Percentiles rank a stretch among this genome's conserved stretches.
Evolutionary conservation across 805 yeast genomes (phyloP).

Genomic region (Lipomyces mesembrius): DNA sequence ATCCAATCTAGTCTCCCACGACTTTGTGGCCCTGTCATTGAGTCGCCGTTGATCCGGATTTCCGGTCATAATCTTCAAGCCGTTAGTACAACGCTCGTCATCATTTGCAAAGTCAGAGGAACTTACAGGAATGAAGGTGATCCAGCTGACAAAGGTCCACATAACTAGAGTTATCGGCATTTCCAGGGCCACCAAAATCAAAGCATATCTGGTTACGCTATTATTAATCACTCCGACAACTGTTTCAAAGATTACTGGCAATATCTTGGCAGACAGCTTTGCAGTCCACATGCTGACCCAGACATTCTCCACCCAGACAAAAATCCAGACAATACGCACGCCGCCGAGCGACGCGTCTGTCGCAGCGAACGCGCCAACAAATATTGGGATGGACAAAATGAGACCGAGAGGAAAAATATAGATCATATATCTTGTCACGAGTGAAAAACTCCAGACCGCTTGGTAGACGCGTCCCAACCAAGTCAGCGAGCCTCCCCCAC

Average conservation of each 20-base stretch:
- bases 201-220: conserved; percentile 42
- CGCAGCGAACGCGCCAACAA: conserved; percentile 47
- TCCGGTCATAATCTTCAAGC: conserved; percentile 26
- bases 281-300: conserved; percentile 49
- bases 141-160: conserved; percentile 47
- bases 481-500: conserved; percentile 2
- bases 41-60: conserved; percentile 30
- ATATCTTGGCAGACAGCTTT: conserved; percentile 45
- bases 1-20: conserved; percentile 47
- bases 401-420: conserved; percentile 49
- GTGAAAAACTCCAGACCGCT: conserved; percentile 25
- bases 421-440: conserved; percentile 45
- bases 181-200: conserved; percentile 47
- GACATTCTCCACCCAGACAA: conserved; percentile 49
- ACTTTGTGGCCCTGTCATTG: conserved; percentile 33
- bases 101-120: neutral
- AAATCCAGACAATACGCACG: conserved; percentile 47
- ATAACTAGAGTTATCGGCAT: conserved; percentile 44
- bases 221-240: conserved; percentile 46
- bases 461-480: conserved; percentile 14
- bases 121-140: conserved; percentile 41
- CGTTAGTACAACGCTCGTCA: neutral
- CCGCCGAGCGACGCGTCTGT: conserved; percentile 44
- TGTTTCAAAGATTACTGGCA: conserved; percentile 43
- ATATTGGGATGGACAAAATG: conserved; percentile 48